phyloP scores from a whole-genome alignment of 345 rosid species.

The Brassica nigra region DNA sequence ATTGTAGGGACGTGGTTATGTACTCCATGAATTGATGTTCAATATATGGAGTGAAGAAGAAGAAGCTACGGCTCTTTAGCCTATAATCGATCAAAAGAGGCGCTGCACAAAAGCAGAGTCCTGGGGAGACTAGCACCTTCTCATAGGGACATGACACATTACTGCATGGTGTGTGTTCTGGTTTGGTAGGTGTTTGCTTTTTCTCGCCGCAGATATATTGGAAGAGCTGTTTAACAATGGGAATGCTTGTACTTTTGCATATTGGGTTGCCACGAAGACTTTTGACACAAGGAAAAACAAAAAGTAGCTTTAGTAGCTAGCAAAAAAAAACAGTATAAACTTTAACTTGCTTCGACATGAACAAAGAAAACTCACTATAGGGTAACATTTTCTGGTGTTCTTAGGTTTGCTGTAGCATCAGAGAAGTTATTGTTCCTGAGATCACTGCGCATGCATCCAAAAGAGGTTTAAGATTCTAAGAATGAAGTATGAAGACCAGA shows the following conservation, averaged over 20 bases:
- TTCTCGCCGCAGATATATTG: slow-evolving; percentile 49
- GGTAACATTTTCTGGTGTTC: slow-evolving; percentile 66
- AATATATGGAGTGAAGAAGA: slow-evolving; percentile 60
- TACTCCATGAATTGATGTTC: slow-evolving; percentile 46
- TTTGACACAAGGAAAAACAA: slow-evolving; percentile 9
- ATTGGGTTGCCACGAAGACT: slow-evolving; percentile 85
- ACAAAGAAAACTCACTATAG: slow-evolving; percentile 53
- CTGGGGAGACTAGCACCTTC: slow-evolving; percentile 57
- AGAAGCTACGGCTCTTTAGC: slow-evolving; percentile 90
- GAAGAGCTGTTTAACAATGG: slow-evolving; percentile 34
- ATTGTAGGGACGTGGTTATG: slow-evolving; percentile 51
- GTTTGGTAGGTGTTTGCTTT: slow-evolving; percentile 26
- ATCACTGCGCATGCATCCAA: slow-evolving; percentile 58
- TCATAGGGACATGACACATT: slow-evolving; percentile 51
- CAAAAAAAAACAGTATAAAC: neutral
- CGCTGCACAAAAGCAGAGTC: slow-evolving; percentile 64
- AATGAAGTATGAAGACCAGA: slow-evolving; percentile 3
- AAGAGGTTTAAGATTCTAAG: slow-evolving; percentile 24
- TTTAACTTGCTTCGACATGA: neutral
- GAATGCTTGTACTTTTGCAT: slow-evolving; percentile 53
- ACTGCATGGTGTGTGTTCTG: slow-evolving; percentile 30
- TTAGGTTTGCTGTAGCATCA: slow-evolving; percentile 53
- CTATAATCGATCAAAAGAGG: slow-evolving; percentile 80
- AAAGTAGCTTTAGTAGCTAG: slow-evolving; percentile 6
- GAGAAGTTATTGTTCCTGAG: slow-evolving; percentile 76